phyloP scores from a whole-genome alignment of 2,329 filamentous ascomycete genomes.

The Colletotrichum acutatum region DNA sequence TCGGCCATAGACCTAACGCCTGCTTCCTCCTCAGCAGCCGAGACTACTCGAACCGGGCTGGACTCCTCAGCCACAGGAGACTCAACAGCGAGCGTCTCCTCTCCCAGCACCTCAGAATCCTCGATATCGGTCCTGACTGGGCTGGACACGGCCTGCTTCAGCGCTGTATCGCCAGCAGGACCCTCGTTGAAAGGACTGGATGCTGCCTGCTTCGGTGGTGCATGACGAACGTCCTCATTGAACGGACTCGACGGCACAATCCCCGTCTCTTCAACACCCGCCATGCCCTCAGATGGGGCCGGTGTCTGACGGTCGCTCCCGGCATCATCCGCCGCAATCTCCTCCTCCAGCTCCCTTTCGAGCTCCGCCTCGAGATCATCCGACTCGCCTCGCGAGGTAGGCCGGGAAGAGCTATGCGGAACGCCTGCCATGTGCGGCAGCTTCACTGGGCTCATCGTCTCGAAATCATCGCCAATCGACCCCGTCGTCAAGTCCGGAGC shows the following conservation, averaged over 20 bases:
- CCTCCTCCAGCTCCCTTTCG: constrained; percentile 27
- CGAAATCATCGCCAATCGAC: constrained; percentile 18
- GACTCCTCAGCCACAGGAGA: neutral
- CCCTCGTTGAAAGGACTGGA: neutral
- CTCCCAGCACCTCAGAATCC: neutral
- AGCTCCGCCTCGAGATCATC: constrained; percentile 23
- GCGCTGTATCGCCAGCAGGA: neutral
- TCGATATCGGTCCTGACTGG: neutral
- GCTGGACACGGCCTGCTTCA: neutral
- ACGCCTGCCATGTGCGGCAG: neutral
- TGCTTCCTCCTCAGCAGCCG: neutral
- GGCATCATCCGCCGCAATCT: neutral
- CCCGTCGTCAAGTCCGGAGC: constrained; percentile 9
- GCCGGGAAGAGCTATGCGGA: neutral
- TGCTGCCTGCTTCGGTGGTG: neutral
- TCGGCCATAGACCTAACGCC: neutral
- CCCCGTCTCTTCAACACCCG: neutral
- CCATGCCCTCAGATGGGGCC: neutral
- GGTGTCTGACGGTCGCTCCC: neutral
- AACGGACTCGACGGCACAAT: neutral
- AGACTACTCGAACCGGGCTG: neutral
- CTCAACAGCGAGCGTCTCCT: neutral
- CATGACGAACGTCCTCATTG: neutral
- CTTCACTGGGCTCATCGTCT: constrained; percentile 34
- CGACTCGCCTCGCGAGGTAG: constrained; percentile 10